Evolutionary conservation across 148 eudicot genomes (phyloP).

Genomic region (Vaccinium macrocarpon): DNA sequence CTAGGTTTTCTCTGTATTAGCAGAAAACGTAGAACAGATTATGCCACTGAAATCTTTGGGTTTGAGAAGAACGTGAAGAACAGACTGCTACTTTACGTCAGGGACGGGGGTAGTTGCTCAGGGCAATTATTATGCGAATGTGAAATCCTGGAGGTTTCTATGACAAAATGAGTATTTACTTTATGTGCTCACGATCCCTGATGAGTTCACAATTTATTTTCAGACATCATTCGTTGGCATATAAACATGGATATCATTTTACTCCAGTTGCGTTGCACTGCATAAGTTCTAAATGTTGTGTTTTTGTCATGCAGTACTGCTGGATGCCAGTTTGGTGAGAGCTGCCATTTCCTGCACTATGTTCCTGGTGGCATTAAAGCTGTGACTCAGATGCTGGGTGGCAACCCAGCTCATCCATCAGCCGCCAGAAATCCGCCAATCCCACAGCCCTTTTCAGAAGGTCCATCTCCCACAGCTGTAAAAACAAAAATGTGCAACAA

Average conservation of each 20-base stretch:
- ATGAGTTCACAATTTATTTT: no score
- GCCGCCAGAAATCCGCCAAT: background rate
- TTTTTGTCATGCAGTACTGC: constrained; percentile 16
- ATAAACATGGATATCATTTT: background rate
- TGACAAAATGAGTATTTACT: no score
- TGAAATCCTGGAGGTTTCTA: no score
- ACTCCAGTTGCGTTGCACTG: background rate
- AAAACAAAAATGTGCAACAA: constrained; percentile 15
- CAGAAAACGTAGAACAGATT: no score
- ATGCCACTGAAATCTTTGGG: background rate
- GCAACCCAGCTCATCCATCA: background rate
- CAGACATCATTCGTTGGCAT: no score
- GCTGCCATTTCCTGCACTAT: constrained; percentile 18
- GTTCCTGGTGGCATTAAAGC: constrained; percentile 19
- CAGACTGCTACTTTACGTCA: no score
- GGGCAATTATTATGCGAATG: no score
- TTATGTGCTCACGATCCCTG: no score
- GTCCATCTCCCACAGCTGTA: background rate
- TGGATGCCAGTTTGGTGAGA: constrained; percentile 21
- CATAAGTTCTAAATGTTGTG: background rate
- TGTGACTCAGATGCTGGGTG: constrained; percentile 16
- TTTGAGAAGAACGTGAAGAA: background rate
- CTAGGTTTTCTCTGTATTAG: no score
- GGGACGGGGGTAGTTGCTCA: no score
- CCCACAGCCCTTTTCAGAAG: constrained; percentile 12